phyloP scores from a whole-genome alignment of 768 basidiomycete species.

The Pisolithus marmoratus region DNA sequence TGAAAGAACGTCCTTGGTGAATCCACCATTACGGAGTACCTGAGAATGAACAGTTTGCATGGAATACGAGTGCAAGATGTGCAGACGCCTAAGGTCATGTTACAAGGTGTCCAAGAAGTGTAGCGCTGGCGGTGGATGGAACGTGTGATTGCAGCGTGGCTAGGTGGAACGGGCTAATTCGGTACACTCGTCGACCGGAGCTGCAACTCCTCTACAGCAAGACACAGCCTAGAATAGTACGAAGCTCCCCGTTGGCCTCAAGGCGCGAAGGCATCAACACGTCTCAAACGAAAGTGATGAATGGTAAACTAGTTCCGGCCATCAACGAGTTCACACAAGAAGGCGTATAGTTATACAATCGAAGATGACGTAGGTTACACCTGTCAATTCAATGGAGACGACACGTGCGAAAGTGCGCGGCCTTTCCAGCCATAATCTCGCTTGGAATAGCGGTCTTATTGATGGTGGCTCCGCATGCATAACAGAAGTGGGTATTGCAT shows the following conservation, averaged over 20 bases:
- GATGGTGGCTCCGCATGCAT: conserved; percentile 42
- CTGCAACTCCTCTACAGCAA: neutral
- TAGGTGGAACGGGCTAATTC: neutral
- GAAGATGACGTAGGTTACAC: neutral
- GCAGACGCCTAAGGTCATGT: neutral
- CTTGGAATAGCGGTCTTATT: conserved; percentile 30
- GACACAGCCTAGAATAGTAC: neutral
- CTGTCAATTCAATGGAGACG: conserved; percentile 15
- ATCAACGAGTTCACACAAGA: too few species aligned
- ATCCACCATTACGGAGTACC: conserved; percentile 5
- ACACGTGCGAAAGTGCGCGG: conserved; percentile 29
- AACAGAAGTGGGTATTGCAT: conserved; percentile 56
- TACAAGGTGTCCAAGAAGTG: neutral
- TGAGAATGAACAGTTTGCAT: conserved; percentile 14
- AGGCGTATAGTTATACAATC: neutral
- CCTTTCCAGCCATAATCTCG: conserved; percentile 28
- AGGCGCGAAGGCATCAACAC: neutral
- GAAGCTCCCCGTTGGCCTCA: neutral
- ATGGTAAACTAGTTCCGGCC: too few species aligned
- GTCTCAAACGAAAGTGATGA: neutral
- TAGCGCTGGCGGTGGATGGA: neutral
- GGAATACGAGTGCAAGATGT: neutral
- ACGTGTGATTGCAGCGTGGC: conserved; percentile 1
- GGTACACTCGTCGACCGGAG: neutral
- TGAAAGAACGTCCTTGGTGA: conserved; percentile 18